Percentiles rank a stretch among this genome's conserved stretches.
Evolutionary conservation across 2,329 filamentous ascomycete species (phyloP).

Genomic region (Fusarium ambrosium): DNA sequence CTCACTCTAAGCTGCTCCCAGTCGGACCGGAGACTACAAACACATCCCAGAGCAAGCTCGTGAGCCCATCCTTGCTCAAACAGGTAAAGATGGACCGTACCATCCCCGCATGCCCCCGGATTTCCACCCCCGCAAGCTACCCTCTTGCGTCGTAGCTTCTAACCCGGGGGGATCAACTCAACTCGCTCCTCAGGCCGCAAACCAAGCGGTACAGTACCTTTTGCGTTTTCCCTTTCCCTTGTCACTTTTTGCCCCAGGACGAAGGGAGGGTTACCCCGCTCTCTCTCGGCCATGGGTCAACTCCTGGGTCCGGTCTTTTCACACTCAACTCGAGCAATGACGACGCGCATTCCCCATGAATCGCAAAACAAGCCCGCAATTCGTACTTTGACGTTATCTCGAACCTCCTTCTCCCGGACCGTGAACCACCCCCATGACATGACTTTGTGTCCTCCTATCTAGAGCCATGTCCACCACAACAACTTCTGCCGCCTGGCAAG

Average conservation of each 20-base stretch:
- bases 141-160: background rate
- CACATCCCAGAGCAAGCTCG: background rate
- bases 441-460: background rate
- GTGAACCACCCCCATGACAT: background rate
- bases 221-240: background rate
- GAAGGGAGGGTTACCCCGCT: constrained; percentile 5
- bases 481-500: background rate
- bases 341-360: constrained; percentile 1
- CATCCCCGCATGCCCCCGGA: constrained; percentile 10
- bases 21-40: background rate
- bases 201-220: background rate
- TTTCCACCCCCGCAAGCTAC: constrained; percentile 11
- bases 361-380: background rate
- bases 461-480: constrained; percentile 6
- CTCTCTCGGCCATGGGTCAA: background rate
- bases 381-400: constrained; percentile 1
- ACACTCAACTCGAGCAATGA: background rate
- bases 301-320: background rate
- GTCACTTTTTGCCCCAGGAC: background rate
- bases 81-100: background rate
- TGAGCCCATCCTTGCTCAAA: background rate
- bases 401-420: background rate
- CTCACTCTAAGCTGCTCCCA: background rate
- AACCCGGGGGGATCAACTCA: background rate
- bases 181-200: constrained; percentile 4